Conservation (phyloP, 2,329 filamentous ascomycete genomes). For the Coniochaeta hoffmannii region DNA sequence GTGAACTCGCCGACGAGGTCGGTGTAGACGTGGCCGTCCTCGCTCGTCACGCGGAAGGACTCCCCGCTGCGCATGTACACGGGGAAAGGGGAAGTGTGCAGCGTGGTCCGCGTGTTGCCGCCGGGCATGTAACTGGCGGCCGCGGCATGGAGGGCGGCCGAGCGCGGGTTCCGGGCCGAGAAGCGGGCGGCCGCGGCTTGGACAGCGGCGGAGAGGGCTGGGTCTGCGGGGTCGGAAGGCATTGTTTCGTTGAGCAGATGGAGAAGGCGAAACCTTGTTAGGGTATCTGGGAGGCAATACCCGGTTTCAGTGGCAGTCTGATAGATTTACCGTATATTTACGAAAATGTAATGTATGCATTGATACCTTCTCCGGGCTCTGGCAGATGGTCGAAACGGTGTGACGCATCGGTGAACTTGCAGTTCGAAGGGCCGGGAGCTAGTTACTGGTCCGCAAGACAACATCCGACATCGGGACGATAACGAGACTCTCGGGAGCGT, state of each 20-base stretch:
- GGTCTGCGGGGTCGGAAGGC: background rate
- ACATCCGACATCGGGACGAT: background rate
- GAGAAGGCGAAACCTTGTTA: background rate
- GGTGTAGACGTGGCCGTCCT: slow-evolving; percentile 36
- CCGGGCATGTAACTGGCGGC: slow-evolving; percentile 32
- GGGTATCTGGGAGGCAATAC: no score
- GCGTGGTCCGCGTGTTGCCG: slow-evolving; percentile 37
- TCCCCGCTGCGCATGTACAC: slow-evolving; percentile 21
- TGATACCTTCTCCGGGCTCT: no score
- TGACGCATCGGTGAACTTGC: background rate
- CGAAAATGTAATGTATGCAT: no score
- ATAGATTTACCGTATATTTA: no score
- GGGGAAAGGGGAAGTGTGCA: slow-evolving; percentile 30
- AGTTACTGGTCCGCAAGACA: background rate
- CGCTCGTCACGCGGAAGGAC: slow-evolving; percentile 21
- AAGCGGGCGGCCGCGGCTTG: slow-evolving; percentile 25
- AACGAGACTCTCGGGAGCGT: background rate
- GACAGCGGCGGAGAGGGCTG: slow-evolving; percentile 16
- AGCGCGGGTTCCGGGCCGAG: slow-evolving; percentile 26
- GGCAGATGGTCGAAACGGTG: background rate
- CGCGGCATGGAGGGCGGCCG: slow-evolving; percentile 27
- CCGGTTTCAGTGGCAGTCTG: no score
- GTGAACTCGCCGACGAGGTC: slow-evolving; percentile 59
- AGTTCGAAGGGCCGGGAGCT: background rate
- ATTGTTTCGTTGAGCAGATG: no score